Percentiles rank a stretch among this genome's conserved stretches.
phyloP scores from a whole-genome alignment of 2,329 filamentous ascomycete species.

The Karstenula rhodostoma region DNA sequence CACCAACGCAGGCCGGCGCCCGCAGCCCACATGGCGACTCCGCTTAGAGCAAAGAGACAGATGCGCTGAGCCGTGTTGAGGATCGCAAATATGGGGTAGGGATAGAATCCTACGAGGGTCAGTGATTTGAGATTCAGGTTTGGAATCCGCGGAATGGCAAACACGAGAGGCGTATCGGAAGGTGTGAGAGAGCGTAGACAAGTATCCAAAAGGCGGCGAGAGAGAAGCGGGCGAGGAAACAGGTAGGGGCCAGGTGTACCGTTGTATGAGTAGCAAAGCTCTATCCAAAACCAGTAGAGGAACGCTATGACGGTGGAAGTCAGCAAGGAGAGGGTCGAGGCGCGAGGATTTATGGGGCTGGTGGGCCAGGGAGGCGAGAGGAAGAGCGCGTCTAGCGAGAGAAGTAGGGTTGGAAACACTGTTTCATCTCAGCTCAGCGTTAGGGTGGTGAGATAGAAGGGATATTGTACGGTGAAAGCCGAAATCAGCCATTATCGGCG shows the following conservation, averaged over 20 bases:
- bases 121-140: neutral
- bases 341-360: slow-evolving; percentile 58
- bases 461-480: slow-evolving; percentile 30
- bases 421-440: neutral
- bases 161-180: no score
- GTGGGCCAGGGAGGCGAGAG: slow-evolving; percentile 73
- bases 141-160: no score
- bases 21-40: slow-evolving; percentile 74
- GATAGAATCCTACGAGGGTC: slow-evolving; percentile 68
- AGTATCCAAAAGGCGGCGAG: no score
- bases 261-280: slow-evolving; percentile 73
- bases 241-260: slow-evolving; percentile 30
- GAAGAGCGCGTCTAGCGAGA: slow-evolving; percentile 71
- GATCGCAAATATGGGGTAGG: slow-evolving; percentile 82
- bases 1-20: slow-evolving; percentile 74
- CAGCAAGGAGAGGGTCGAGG: slow-evolving; percentile 65
- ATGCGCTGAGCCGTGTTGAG: slow-evolving; percentile 72
- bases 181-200: no score
- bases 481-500: slow-evolving; percentile 60
- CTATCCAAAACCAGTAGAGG: slow-evolving; percentile 79
- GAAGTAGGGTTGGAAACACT: slow-evolving; percentile 65
- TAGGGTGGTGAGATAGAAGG: neutral
- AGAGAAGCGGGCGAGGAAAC: neutral
- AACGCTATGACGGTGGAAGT: slow-evolving; percentile 69
- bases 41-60: slow-evolving; percentile 73